Evolutionary conservation across 805 yeast genomes (phyloP), one percentile per base, ranked within the genome.

Genomic region (Metschnikowia arizonensis): DNA sequence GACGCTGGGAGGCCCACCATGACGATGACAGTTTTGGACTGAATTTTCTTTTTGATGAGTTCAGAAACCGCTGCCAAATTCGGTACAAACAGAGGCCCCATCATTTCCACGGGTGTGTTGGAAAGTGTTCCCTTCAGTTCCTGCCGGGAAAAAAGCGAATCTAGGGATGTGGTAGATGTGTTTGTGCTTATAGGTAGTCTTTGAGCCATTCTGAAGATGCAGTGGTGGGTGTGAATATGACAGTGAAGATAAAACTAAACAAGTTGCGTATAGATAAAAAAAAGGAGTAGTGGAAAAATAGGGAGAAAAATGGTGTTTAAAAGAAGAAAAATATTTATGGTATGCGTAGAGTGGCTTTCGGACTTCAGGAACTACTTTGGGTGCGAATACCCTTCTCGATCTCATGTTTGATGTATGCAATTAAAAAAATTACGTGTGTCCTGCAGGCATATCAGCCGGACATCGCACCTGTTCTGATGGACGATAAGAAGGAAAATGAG

Each of bases 1-100:
- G 64, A 58, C 1, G 74, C 75, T 0, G 75, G 75, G 40, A 70
- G 61, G 1, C 75, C 75, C 6, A 68, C 69, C 41, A 70, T 50
- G 45, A 70, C 53, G 33, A 67, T 55, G n/a, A 62, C 50, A 29
- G 58, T 54, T 45, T 50, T 60, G 21, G 51, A 44, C 30, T 47
- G 48, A 25, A 52, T 42, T 21, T 53, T 46, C 28, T 43, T 42
- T 28, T 41, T 50, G 32, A 49, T 52, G 42, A 46, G 51, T 28
- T 48, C 51, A 12, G 43, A 38, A 29, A 56, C 50, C 33, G 48
- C 51, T 37, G 46, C 36, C 36, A 47, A 24, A 50, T 44, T 31
- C 11, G 35, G 42, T 14, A 24, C 14, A 12, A 31, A 23, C n/a
- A 11, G 24, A 19, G 17, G 17, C 18, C 49, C 41, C n/a, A 49